Evolutionary conservation across 1,284 basidiomycete species (phyloP), one percentile per base, ranked within the genome.

Genomic region (Boletus sp.): DNA sequence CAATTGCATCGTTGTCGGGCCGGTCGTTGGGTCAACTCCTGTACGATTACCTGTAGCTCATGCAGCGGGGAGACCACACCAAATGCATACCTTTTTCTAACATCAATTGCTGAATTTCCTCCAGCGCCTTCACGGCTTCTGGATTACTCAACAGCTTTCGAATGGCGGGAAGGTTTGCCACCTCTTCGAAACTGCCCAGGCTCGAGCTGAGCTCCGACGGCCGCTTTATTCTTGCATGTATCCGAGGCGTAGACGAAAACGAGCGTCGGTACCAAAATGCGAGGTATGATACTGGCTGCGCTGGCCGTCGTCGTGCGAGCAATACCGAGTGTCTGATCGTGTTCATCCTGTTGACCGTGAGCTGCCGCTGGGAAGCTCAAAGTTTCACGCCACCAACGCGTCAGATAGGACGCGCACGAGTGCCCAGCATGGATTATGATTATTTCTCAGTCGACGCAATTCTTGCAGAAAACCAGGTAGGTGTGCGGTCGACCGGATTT

Each of bases 371-470:
- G 17, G 12, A 34, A 41, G 39, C 6, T 20, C 26, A 35, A 49
- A 23, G 42, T 46, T 50, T 37, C 49, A 50, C 53, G 60, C 63
- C 59, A 61, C 63, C 41, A 41, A 51, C 61, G 59, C 55, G 61
- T 60, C 39, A 6, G 3, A 34, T 30, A 14, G 22, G 19, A 48
- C 44, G 38, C 39, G 44, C 20, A 30, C 14, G 13, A n/a, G n/a
- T 22, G 6, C 14, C 13, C 14, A n/a, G 7, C 30, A 32, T 91
- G 89, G 88, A 93, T 51, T 76, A 84, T 59, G 88, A 92, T 62
- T 94, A 94, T 66, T 94, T 88, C 67, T 91, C 88, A 0, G 78
- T 93, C 46, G 88, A 91, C 46, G 80, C 88, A 5, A 94, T 94
- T 53, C 77, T 94, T 17, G 86, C 91, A 14, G 91, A 93, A 60